phyloP scores from a whole-genome alignment of 1,139 yeast genomes.

The Arxiozyma slooffiae region DNA sequence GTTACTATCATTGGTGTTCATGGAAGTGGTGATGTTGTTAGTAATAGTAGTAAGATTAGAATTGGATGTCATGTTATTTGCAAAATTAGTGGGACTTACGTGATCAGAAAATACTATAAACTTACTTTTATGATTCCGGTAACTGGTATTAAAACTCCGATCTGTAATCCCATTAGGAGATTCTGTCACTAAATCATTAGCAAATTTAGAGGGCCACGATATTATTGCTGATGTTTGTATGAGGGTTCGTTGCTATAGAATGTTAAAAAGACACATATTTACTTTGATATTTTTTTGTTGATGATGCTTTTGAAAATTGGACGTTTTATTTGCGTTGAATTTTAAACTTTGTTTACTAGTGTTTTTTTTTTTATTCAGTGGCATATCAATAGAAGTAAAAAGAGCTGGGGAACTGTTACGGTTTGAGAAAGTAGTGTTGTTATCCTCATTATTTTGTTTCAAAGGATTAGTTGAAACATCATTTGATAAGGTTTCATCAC shows the following conservation, averaged over 20 bases:
- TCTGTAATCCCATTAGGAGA: constrained; percentile 28
- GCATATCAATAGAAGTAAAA: too few relatives aligned
- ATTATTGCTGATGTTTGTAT: too few relatives aligned
- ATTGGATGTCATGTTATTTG: not conserved
- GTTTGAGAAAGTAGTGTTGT: not conserved
- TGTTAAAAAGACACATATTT: constrained; percentile 1
- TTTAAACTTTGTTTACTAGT: not conserved
- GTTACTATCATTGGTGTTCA: not conserved
- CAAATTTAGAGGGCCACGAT: constrained; percentile 27
- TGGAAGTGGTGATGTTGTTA: not conserved
- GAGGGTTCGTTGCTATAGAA: not conserved
- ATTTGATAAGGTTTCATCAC: too few relatives aligned
- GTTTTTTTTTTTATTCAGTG: not conserved
- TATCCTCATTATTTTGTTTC: too few relatives aligned
- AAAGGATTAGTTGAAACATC: too few relatives aligned
- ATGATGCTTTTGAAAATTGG: constrained; percentile 3
- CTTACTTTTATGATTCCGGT: not conserved
- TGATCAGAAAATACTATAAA: not conserved
- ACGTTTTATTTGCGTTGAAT: not conserved
- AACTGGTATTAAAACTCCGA: constrained; percentile 21
- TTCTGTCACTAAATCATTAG: constrained; percentile 27
- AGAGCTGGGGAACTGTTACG: too few relatives aligned
- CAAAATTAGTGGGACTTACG: not conserved
- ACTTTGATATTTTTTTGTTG: constrained; percentile 5
- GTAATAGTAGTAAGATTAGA: not conserved